phyloP scores from a whole-genome alignment of 345 rosid genomes.

The Syzygium aromaticum region DNA sequence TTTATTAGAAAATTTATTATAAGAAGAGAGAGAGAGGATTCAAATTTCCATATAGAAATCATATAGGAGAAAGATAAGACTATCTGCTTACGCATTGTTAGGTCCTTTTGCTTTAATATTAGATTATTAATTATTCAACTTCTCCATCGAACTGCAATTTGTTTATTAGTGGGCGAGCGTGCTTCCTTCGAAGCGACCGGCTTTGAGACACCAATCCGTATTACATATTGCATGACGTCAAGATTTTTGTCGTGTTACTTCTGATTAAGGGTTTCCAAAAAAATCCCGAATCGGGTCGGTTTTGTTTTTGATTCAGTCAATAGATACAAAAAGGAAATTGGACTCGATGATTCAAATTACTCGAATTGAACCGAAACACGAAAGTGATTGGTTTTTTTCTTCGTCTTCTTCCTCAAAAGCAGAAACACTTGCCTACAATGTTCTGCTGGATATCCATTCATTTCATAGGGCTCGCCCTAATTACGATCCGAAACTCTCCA shows the following conservation, averaged over 20 bases:
- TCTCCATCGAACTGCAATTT: not conserved
- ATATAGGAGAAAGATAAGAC: not conserved
- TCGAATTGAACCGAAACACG: too few relatives aligned
- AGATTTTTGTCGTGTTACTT: not conserved
- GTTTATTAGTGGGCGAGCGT: not conserved
- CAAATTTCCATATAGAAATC: too few relatives aligned
- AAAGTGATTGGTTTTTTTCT: not conserved
- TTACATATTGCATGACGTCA: not conserved
- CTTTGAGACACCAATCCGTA: not conserved
- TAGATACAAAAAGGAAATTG: not conserved
- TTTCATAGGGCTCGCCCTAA: not conserved
- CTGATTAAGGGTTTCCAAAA: not conserved
- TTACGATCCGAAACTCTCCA: not conserved
- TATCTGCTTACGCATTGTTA: not conserved
- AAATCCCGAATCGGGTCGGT: not conserved
- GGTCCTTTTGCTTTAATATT: not conserved
- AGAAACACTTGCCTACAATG: not conserved
- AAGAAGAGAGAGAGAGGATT: not conserved
- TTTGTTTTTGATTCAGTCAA: not conserved
- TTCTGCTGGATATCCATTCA: not conserved
- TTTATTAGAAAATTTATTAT: too few relatives aligned
- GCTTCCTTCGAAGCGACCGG: not conserved
- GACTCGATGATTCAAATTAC: too few relatives aligned
- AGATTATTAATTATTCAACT: not conserved
- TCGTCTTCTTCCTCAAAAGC: not conserved